These are phyloP conservation scores for Vachellia pachyceras DNA, from an alignment of 306 rosid species.

Conservation along the genomic window DNA sequence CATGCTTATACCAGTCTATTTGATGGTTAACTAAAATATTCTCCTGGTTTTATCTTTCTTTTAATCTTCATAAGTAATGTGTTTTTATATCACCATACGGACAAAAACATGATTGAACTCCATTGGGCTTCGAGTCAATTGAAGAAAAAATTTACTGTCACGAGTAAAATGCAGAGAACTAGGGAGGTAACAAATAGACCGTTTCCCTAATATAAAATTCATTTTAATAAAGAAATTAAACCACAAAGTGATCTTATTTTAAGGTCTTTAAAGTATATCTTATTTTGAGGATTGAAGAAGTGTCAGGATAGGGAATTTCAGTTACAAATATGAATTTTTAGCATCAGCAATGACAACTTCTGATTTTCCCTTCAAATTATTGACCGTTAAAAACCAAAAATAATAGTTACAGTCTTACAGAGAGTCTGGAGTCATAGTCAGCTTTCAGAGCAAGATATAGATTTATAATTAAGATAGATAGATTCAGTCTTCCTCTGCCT, in stretches of 20 bases:
- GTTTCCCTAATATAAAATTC: no score
- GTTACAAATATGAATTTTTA: background rate
- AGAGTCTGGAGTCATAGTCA: background rate
- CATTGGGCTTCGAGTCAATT: background rate
- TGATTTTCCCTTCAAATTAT: background rate
- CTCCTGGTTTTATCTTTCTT: background rate
- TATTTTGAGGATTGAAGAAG: no score
- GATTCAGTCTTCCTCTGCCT: background rate
- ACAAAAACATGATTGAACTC: background rate
- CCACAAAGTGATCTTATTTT: no score
- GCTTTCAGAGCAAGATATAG: background rate
- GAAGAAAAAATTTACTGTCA: background rate
- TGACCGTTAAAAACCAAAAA: conserved; percentile 5
- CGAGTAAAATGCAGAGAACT: background rate
- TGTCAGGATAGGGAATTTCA: background rate
- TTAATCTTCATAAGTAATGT: background rate
- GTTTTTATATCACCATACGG: background rate
- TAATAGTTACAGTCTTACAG: background rate
- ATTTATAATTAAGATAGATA: background rate
- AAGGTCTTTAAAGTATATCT: no score
- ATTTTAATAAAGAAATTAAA: no score
- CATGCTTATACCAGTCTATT: background rate
- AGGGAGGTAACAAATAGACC: background rate
- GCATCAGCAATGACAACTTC: background rate
- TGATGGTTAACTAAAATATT: background rate